phyloP scores from a whole-genome alignment of 169 alveolate genomes.

The Plasmodium gallinaceum region DNA sequence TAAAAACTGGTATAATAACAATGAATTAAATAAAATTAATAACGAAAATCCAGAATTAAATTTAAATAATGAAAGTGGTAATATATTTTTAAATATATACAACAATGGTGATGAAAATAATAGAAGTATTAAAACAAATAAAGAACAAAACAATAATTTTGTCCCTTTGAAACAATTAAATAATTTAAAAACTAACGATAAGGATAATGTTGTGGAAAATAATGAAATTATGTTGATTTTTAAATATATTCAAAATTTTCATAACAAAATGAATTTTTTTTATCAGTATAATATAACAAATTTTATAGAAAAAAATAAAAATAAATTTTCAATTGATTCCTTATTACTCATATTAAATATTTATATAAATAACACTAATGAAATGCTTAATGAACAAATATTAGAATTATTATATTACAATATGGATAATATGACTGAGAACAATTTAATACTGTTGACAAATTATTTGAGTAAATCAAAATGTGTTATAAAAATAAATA shows the following conservation, averaged over 20 bases:
- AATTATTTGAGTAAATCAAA: conserved; percentile 38
- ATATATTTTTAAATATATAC: background rate
- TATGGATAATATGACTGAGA: conserved; percentile 60
- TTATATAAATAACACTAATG: conserved; percentile 34
- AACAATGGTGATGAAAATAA: background rate
- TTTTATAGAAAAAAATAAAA: conserved; percentile 28
- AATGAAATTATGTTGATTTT: conserved; percentile 48
- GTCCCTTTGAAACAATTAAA: background rate
- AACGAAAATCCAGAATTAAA: background rate
- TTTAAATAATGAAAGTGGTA: background rate
- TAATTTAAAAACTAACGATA: conserved; percentile 5
- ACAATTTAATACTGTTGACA: conserved; percentile 32
- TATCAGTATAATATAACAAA: conserved; percentile 25
- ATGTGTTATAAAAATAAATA: background rate
- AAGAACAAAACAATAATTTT: background rate
- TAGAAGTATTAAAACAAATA: background rate
- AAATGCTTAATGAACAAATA: conserved; percentile 11
- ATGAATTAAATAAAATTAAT: background rate
- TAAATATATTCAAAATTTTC: conserved; percentile 70
- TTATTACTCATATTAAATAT: conserved; percentile 38
- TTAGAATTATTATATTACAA: conserved; percentile 8
- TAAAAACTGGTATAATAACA: background rate
- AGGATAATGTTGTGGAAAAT: background rate
- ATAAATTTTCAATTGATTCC: conserved; percentile 28
- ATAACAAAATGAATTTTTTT: conserved; percentile 53